Base-by-base conservation (phyloP, 176 grass and related monocot species). In the Carex parvula region DNA sequence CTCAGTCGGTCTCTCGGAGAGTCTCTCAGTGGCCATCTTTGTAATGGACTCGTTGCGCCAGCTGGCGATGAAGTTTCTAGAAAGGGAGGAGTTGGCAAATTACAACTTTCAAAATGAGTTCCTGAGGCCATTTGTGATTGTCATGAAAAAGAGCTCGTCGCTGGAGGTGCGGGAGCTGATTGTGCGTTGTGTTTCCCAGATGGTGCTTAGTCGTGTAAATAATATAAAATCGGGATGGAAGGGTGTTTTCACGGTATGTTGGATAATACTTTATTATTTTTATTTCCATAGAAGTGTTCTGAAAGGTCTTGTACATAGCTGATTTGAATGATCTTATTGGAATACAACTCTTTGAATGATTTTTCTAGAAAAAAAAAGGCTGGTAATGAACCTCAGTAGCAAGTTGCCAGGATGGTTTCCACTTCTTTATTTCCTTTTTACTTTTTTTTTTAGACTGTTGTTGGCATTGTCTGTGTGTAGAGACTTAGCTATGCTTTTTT, bases 81-180 rank as follows among this genome's bases (percentile, higher is more conserved):
- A 98, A 89, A 89, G 96, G 82, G 96, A 95, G 64, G 96, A 98
- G 85, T 65, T 98, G 84, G 96, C 91, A 50, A 98, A 98, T 84
- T 98, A 98, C 83, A 98, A 92, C 56, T 98, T 95, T 56, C 96
- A 98, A 79, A 98, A 98, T 88, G 96, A 98, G 77, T 98, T 98
- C 79, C 85, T 98, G 85, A 83, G 87, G 79, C 96, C 96, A 82
- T 98, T 98, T 78, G 96, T 90, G 57, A 74, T 95, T 13, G 93
- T 98, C 79, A 98, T 98, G 96, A 85, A 93, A 87, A 92, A 91
- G 56, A 98, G 96, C 74, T 86, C 68, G 68, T 90, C 91, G 88
- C 84, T 91, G 32, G 96, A 98, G 79, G 92, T 98, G 60, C 79
- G 96, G 30, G 96, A 98, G 71, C 85, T 98, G 76, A 98, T 95